These are phyloP conservation scores for Scenedesmus sp. DNA, from an alignment of 163 green algal species.

Conservation along the genomic window DNA sequence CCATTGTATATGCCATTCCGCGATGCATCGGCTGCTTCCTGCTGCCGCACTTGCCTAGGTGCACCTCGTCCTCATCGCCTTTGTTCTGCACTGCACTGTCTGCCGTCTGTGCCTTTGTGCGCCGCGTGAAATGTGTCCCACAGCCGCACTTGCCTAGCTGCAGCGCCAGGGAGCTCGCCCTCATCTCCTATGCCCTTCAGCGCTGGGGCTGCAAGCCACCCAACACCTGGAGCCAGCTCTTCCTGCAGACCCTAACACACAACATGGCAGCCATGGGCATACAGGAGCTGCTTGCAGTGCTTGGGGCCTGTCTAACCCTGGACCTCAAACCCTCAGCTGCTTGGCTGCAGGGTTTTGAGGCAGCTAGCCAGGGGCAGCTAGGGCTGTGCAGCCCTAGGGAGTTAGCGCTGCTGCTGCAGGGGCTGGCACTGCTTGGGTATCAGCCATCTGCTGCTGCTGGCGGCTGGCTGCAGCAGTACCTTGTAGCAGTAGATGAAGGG, in stretches of 20 bases:
- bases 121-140: neutral
- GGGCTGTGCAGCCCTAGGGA: neutral
- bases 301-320: neutral
- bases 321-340: neutral
- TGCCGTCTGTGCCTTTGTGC: neutral
- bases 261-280: slow-evolving; percentile 1
- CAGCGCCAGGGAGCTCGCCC: neutral
- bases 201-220: slow-evolving; percentile 26
- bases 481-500: neutral
- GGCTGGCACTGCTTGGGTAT: slow-evolving; percentile 5
- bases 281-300: neutral
- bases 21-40: neutral
- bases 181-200: neutral
- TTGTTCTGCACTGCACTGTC: neutral
- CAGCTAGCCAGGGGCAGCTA: neutral
- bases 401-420: slow-evolving; percentile 20
- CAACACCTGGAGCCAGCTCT: slow-evolving; percentile 1
- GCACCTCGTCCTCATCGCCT: neutral
- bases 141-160: neutral
- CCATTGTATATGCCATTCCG: neutral
- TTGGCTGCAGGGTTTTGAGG: slow-evolving; percentile 7
- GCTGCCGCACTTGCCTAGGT: neutral
- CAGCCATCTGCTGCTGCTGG: neutral
- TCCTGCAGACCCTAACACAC: neutral
- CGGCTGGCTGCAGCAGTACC: slow-evolving; percentile 5